Evolutionary conservation across 257 asterid genomes (phyloP), one percentile per base, ranked within the genome.

Genomic region (Echites panduratus): DNA sequence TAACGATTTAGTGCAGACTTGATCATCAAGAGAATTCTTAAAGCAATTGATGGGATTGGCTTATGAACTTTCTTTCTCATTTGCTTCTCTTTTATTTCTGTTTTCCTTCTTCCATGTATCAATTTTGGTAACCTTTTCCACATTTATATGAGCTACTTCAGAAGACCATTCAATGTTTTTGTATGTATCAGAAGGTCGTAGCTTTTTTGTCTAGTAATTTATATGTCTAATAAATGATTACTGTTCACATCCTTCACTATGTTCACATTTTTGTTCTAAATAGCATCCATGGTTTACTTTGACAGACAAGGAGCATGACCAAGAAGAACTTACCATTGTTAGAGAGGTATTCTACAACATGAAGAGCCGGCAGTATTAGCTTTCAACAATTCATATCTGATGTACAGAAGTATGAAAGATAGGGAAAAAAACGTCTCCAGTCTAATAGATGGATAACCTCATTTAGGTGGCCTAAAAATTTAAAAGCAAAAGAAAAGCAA

Each of bases 1-100:
- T 70, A 77, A 41, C 70, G 85, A 80, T 75, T 69, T 79, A n/a
- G 73, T 79, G 71, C 72, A 76, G 61, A 80, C 76, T 73, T 85
- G 63, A 76, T 10, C 13, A 63, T 63, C 27, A 48, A 20, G 4
- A 0, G 9, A 38, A n/a, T 35, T 43, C 67, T 69, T 29, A 54
- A 40, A 45, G 68, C 57, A 27, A 43, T 13, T 72, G 41, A 47
- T 66, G 58, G 54, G 59, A 75, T 69, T 62, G 6, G 29, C 5
- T 20, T 57, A 0, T 17, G 27, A 56, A 70, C 38, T 12, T 9
- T 22, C 20, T 7, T 24, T 54, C 47, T n/a, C 5, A 9, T 35
- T 14, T 70, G n/a, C 12, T 45, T 71, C 27, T 43, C 73, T 65
- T 53, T 20, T 22, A 2, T 66, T 48, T 38, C 41, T 41, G 43